Evolutionary conservation across 169 alveolate species (phyloP).

Genomic region (Besnoitia besnoiti): DNA sequence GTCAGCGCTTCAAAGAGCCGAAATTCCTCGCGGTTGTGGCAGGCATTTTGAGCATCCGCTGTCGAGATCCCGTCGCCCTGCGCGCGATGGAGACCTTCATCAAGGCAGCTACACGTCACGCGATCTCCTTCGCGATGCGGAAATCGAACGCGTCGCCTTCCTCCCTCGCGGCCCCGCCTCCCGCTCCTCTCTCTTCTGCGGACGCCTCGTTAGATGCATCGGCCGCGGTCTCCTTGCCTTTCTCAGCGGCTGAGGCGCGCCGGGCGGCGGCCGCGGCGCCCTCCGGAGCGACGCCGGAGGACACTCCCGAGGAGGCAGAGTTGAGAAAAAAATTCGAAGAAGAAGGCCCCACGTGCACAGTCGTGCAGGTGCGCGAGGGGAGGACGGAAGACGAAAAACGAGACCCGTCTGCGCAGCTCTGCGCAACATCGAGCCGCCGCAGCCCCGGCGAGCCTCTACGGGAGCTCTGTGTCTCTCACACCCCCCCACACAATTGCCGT

Average conservation of each 20-base stretch:
- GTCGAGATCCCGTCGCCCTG: conserved; percentile 42
- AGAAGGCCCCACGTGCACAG: neutral
- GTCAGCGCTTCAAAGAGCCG: conserved; percentile 34
- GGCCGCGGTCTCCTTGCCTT: neutral
- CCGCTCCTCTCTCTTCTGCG: neutral
- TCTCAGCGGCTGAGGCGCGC: neutral
- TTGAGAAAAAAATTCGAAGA: neutral
- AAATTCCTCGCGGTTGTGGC: conserved; percentile 17
- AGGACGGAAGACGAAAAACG: too few species aligned
- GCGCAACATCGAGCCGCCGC: too few species aligned
- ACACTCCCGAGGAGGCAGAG: neutral
- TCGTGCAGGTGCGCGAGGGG: neutral
- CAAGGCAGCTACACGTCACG: neutral
- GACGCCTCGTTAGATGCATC: neutral
- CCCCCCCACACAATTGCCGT: too few species aligned
- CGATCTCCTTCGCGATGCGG: neutral
- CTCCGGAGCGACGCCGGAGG: neutral
- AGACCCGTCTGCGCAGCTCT: too few species aligned
- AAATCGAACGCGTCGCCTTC: neutral
- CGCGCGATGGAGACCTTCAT: neutral
- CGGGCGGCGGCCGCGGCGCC: neutral
- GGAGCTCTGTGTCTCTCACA: too few species aligned
- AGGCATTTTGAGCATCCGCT: conserved; percentile 1
- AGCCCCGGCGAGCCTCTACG: too few species aligned
- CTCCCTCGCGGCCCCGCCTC: neutral